These are phyloP conservation scores for Bothriochloa decipiens DNA, from an alignment of 176 grass and related monocot genomes.

Conservation along the genomic window DNA sequence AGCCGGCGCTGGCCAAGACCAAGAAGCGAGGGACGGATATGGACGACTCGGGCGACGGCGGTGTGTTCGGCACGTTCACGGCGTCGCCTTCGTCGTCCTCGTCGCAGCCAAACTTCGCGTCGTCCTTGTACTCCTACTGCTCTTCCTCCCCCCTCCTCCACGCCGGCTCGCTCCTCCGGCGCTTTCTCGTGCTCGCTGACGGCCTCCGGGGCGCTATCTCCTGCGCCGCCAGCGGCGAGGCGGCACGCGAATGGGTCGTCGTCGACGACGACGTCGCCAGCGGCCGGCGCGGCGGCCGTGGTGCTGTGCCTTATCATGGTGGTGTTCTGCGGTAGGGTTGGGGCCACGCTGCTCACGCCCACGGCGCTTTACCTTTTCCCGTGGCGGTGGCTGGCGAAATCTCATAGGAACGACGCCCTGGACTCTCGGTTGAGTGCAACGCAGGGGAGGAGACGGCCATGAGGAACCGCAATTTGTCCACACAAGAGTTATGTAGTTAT, in stretches of 20 bases:
- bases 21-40: neutral
- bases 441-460: neutral
- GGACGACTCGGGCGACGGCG: neutral
- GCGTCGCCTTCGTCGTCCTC: constrained; percentile 18
- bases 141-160: too few species aligned
- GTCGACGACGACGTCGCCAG: neutral
- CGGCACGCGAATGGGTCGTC: neutral
- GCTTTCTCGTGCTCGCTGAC: neutral
- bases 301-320: constrained; percentile 54
- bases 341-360: constrained; percentile 51
- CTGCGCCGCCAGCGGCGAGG: neutral
- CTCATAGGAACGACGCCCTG: neutral
- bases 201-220: neutral
- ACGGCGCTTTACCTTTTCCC: constrained; percentile 45
- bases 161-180: neutral
- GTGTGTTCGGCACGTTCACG: neutral
- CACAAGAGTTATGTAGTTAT: neutral
- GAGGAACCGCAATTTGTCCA: too few species aligned
- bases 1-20: too few species aligned
- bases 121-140: neutral
- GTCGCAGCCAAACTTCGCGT: neutral
- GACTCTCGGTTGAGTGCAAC: neutral
- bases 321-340: constrained; percentile 44
- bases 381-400: neutral
- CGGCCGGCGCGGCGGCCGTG: constrained; percentile 14